Evolutionary conservation across 345 rosid species (phyloP).

Genomic region (Sisymbrium irio): DNA sequence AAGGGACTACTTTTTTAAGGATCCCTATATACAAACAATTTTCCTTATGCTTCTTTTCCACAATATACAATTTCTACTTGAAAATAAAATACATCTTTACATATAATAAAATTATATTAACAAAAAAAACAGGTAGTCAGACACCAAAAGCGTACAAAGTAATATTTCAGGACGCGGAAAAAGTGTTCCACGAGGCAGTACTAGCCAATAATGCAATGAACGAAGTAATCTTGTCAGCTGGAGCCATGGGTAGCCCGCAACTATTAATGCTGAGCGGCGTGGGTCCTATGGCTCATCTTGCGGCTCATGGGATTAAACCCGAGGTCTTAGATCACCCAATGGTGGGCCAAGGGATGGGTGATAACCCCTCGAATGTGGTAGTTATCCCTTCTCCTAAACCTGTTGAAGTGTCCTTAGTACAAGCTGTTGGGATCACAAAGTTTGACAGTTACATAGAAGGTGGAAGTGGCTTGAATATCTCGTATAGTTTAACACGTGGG

Average conservation of each 20-base stretch:
- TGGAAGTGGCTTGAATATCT: slow-evolving; percentile 40
- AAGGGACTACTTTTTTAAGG: too few species aligned
- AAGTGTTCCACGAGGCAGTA: background rate
- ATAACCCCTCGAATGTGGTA: slow-evolving; percentile 39
- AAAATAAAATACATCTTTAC: too few species aligned
- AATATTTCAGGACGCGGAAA: background rate
- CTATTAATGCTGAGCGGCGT: background rate
- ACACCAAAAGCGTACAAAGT: background rate
- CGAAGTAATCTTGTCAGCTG: background rate
- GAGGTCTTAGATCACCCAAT: slow-evolving; percentile 46
- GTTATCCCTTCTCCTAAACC: slow-evolving; percentile 48
- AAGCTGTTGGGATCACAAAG: slow-evolving; percentile 57
- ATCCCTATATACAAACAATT: too few species aligned
- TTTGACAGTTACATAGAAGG: slow-evolving; percentile 53
- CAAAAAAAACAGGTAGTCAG: background rate
- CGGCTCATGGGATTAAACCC: slow-evolving; percentile 5
- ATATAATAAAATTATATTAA: too few species aligned
- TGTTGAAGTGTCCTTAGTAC: slow-evolving; percentile 49
- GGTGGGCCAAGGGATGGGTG: slow-evolving; percentile 82
- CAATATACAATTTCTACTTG: background rate
- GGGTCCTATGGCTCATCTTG: background rate
- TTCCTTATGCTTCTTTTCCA: too few species aligned
- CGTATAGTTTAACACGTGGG: slow-evolving; percentile 34
- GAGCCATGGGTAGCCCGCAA: background rate
- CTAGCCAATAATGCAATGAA: background rate